Conservation (phyloP, 805 yeast genomes). For the Candida sphagnicola region DNA sequence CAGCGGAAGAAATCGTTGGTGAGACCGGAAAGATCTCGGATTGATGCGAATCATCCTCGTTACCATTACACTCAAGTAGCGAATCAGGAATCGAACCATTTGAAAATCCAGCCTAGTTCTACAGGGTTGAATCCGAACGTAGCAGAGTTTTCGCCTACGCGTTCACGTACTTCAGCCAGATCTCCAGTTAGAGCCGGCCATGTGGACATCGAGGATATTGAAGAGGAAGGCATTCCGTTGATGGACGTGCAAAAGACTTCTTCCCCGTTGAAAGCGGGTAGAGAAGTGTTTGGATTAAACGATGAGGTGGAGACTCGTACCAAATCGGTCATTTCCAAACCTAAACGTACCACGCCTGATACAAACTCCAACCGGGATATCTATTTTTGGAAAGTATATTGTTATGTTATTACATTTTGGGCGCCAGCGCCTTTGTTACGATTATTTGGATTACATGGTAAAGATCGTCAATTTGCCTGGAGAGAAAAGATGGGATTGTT, state of each 20-base stretch:
- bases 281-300: conserved; percentile 56
- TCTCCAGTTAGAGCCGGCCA: background rate
- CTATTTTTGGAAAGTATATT: conserved; percentile 76
- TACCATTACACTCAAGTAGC: conserved; percentile 76
- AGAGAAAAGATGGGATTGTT: conserved; percentile 89
- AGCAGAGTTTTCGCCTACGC: conserved; percentile 8
- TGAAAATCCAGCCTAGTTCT: conserved; percentile 62
- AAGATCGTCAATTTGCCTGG: conserved; percentile 93
- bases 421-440: conserved; percentile 74
- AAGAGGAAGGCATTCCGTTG: conserved; percentile 39
- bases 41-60: conserved; percentile 67
- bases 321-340: conserved; percentile 6
- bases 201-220: conserved; percentile 9
- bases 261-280: conserved; percentile 29
- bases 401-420: conserved; percentile 83
- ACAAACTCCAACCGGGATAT: conserved; percentile 19
- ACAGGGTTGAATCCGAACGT: conserved; percentile 63
- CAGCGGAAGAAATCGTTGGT: conserved; percentile 67
- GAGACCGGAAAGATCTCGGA: conserved; percentile 74
- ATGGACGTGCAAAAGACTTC: conserved; percentile 29
- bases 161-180: conserved; percentile 7
- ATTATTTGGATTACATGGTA: conserved; percentile 72
- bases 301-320: conserved; percentile 43
- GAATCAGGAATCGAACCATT: conserved; percentile 57
- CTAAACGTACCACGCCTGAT: conserved; percentile 6